Evolutionary conservation across 1,284 basidiomycete genomes (phyloP).

Genomic region (Neotropicomus parvogracilis): DNA sequence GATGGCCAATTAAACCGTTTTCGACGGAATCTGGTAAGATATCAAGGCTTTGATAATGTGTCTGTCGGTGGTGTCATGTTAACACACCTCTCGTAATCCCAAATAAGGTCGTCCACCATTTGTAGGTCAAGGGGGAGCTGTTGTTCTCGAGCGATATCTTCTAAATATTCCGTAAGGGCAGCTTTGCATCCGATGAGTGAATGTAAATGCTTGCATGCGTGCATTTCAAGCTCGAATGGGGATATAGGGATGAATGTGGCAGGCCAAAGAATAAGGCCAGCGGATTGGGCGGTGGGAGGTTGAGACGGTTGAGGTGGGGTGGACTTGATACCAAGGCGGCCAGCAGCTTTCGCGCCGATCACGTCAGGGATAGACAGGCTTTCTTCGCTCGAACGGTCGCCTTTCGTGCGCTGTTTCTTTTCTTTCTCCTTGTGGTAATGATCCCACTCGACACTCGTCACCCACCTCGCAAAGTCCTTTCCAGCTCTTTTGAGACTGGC

Average conservation of each 20-base stretch:
- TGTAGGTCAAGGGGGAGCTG: conserved; percentile 33
- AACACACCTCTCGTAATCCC: conserved; percentile 66
- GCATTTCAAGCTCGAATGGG: conserved; percentile 63
- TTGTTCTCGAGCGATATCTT: conserved; percentile 36
- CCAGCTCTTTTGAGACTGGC: conserved; percentile 26
- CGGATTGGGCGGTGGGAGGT: conserved; percentile 37
- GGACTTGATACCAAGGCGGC: conserved; percentile 38
- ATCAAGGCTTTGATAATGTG: conserved; percentile 5
- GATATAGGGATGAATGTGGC: conserved; percentile 55
- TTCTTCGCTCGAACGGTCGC: conserved; percentile 30
- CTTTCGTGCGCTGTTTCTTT: conserved; percentile 21
- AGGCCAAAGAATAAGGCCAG: conserved; percentile 53
- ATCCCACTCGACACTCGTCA: conserved; percentile 36
- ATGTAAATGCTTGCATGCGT: conserved; percentile 63
- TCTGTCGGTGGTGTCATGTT: not conserved
- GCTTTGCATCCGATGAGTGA: conserved; percentile 56
- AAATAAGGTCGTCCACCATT: conserved; percentile 52
- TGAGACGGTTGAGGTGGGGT: conserved; percentile 9
- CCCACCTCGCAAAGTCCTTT: conserved; percentile 35
- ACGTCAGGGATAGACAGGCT: conserved; percentile 28
- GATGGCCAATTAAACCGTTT: conserved; percentile 57
- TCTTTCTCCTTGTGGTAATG: conserved; percentile 28
- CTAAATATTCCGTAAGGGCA: conserved; percentile 52
- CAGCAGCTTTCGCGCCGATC: conserved; percentile 42
- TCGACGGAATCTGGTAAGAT: conserved; percentile 51